Conservation (phyloP, 2,329 filamentous ascomycete genomes). For the Fusarium annulatum region DNA sequence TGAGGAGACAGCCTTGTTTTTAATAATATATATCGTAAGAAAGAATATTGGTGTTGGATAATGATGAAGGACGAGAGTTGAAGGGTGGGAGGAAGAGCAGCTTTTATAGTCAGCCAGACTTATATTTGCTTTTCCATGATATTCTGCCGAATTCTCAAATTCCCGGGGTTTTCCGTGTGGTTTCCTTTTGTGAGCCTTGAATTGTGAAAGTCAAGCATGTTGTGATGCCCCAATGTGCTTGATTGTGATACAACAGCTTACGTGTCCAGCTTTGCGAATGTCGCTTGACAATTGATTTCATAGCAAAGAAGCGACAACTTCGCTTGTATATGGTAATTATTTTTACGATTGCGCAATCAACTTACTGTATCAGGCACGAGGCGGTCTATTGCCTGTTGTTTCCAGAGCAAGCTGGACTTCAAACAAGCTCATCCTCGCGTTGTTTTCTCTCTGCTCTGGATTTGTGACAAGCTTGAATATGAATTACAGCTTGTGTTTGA, state of each 20-base stretch:
- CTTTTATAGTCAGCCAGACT: not conserved
- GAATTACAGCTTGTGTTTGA: rapidly evolving
- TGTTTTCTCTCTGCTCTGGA: no score
- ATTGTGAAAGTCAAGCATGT: not conserved
- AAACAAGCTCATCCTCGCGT: not conserved
- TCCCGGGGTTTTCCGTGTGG: rapidly evolving
- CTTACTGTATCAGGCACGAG: no score
- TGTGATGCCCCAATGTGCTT: not conserved
- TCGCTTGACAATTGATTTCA: rapidly evolving
- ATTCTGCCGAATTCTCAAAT: rapidly evolving
- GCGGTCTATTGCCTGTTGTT: not conserved
- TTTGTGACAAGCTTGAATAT: not conserved
- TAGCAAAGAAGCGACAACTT: not conserved
- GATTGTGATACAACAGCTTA: not conserved
- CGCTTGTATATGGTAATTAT: rapidly evolving
- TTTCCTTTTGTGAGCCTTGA: rapidly evolving
- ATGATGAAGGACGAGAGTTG: not conserved
- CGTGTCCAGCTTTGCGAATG: not conserved
- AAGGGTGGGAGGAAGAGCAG: not conserved
- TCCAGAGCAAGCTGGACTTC: not conserved
- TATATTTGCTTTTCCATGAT: not conserved
- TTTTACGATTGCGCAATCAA: no score
- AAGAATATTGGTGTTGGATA: not conserved
- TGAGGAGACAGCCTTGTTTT: rapidly evolving
- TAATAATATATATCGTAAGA: not conserved